A percentile compares a stretch with the other conserved stretches of the same genome.
Evolutionary conservation across 805 yeast species (phyloP).

Genomic region (Cyberlindnera americana): DNA sequence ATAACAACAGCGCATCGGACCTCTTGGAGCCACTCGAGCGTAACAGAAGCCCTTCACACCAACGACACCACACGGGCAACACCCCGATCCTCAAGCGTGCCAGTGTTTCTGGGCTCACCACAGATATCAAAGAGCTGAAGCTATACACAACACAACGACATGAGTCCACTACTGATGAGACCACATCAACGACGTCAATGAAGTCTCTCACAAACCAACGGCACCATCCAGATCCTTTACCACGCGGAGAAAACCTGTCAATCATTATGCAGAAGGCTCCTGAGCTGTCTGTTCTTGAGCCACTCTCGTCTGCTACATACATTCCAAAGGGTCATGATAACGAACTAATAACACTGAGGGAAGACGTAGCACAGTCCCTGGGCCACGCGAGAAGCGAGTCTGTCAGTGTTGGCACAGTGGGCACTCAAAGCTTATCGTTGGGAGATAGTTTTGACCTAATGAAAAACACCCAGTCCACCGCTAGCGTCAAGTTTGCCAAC

Average conservation of each 20-base stretch:
- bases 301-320: constrained; percentile 67
- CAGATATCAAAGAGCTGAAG: constrained; percentile 11
- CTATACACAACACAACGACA: constrained; percentile 9
- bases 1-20: constrained; percentile 22
- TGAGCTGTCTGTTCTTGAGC: constrained; percentile 38
- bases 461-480: not conserved
- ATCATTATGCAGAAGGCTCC: constrained; percentile 7
- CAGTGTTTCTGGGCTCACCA: constrained; percentile 8
- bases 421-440: not conserved
- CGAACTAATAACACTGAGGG: constrained; percentile 16
- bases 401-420: constrained; percentile 4
- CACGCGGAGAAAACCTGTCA: not conserved
- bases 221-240: constrained; percentile 8
- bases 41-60: constrained; percentile 6
- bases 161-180: constrained; percentile 14
- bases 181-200: not conserved
- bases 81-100: constrained; percentile 3
- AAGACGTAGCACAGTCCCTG: constrained; percentile 13
- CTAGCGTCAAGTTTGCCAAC: constrained; percentile 16
- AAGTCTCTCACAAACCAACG: constrained; percentile 7
- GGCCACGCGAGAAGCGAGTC: constrained; percentile 2
- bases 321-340: constrained; percentile 56
- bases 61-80: constrained; percentile 6
- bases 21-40: constrained; percentile 7
- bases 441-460: too few relatives aligned